Evolutionary conservation across 106 monocot species (phyloP).

Genomic region (Posidonia australis): DNA sequence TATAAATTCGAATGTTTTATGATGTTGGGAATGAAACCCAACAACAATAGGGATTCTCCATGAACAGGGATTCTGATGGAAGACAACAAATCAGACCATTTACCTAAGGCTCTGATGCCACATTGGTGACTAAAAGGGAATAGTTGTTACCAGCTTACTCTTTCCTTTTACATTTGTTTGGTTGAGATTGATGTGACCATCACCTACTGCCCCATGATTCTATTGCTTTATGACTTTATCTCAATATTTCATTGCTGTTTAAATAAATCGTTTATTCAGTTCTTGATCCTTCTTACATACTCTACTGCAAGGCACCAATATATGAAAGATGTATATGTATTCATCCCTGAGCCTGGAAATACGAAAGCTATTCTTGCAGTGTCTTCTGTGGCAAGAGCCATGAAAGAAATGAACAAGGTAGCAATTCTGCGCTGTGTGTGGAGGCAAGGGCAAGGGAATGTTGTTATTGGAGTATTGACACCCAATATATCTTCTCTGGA

Average conservation of each 20-base stretch:
- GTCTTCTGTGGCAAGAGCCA: constrained; percentile 79
- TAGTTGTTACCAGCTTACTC: too few species aligned
- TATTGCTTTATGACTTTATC: too few species aligned
- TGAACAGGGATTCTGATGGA: too few species aligned
- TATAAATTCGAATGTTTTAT: too few species aligned
- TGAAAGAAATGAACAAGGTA: constrained; percentile 87
- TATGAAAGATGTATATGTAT: constrained; percentile 78
- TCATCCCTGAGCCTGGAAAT: constrained; percentile 86
- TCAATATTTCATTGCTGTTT: not conserved
- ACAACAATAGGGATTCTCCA: too few species aligned
- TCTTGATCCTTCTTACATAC: not conserved
- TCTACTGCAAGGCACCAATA: constrained; percentile 71
- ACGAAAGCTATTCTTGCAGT: constrained; percentile 63
- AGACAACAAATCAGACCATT: too few species aligned
- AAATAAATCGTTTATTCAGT: not conserved
- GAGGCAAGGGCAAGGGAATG: constrained; percentile 81
- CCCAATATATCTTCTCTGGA: constrained; percentile 67
- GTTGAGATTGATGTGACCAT: too few species aligned
- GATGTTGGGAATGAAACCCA: too few species aligned
- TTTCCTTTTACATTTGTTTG: too few species aligned
- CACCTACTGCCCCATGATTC: too few species aligned
- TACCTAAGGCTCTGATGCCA: too few species aligned
- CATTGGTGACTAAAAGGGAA: too few species aligned
- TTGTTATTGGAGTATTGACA: constrained; percentile 71
- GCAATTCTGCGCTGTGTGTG: constrained; percentile 92